Evolutionary conservation across 2,329 filamentous ascomycete species (phyloP).

Genomic region (Didymosphaeria variabile): DNA sequence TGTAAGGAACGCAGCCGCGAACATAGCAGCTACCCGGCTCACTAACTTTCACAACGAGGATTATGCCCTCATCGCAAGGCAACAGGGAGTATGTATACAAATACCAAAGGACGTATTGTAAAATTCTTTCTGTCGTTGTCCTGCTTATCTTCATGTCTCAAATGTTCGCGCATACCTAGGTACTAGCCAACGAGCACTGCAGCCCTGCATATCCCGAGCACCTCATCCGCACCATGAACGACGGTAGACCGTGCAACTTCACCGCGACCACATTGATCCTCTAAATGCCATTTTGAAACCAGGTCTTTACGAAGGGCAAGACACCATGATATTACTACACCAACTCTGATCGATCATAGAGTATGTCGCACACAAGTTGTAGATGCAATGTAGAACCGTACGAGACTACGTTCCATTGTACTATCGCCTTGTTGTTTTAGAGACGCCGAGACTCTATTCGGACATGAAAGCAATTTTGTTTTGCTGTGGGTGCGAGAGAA

Average conservation of each 20-base stretch:
- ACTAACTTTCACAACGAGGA: not conserved
- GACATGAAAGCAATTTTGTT: too few species aligned
- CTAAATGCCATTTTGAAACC: not conserved
- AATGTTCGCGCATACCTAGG: not conserved
- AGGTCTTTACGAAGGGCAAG: too few species aligned
- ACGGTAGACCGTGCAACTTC: slow-evolving; percentile 17
- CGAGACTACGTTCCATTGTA: too few species aligned
- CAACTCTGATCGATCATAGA: too few species aligned
- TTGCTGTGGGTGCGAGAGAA: too few species aligned
- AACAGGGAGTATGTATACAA: not conserved
- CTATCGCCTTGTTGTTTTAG: too few species aligned
- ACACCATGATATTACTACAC: too few species aligned
- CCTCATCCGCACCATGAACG: slow-evolving; percentile 20
- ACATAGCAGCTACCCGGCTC: not conserved
- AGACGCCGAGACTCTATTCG: too few species aligned
- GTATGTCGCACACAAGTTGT: too few species aligned
- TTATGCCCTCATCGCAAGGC: not conserved
- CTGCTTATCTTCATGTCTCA: not conserved
- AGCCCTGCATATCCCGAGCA: slow-evolving; percentile 9
- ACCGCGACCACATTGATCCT: slow-evolving; percentile 12
- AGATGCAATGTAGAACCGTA: too few species aligned
- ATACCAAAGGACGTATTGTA: not conserved
- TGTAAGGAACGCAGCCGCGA: not conserved
- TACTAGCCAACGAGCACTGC: not conserved
- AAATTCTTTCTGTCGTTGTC: not conserved